Percentiles rank a stretch among this genome's conserved stretches.
Conservation (phyloP, 257 asterid genomes). For the Fraxinus excelsior region DNA sequence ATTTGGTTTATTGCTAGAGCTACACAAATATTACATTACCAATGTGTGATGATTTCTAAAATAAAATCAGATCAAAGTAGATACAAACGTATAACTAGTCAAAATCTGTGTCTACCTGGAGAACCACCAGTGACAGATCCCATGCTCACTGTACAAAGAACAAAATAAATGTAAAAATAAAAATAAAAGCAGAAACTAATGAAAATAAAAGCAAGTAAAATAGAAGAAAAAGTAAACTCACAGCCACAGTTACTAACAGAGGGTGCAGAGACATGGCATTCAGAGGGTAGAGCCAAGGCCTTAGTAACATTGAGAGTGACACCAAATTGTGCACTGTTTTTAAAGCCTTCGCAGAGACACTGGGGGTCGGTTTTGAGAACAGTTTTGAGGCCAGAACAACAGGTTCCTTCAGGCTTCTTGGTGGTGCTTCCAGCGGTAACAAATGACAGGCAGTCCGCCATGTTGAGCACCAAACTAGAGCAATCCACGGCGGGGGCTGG, state of each 20-base stretch:
- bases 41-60: neutral
- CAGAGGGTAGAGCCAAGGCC: conserved; percentile 75
- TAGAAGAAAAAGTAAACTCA: conserved; percentile 33
- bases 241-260: conserved; percentile 69
- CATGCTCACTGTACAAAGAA: conserved; percentile 43
- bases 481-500: conserved; percentile 87
- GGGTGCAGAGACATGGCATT: conserved; percentile 81
- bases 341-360: conserved; percentile 76
- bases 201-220: neutral
- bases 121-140: conserved; percentile 35
- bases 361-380: conserved; percentile 73
- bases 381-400: conserved; percentile 77
- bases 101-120: conserved; percentile 57
- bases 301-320: conserved; percentile 70
- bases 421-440: conserved; percentile 66
- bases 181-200: neutral
- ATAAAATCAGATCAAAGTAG: neutral
- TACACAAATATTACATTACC: too few species aligned
- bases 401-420: conserved; percentile 59
- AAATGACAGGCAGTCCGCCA: conserved; percentile 80
- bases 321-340: conserved; percentile 83
- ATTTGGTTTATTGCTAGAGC: neutral
- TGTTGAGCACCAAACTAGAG: conserved; percentile 49
- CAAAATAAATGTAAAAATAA: neutral
- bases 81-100: neutral